Evolutionary conservation across 306 rosid genomes (phyloP).

Genomic region (Dryas drummondii): DNA sequence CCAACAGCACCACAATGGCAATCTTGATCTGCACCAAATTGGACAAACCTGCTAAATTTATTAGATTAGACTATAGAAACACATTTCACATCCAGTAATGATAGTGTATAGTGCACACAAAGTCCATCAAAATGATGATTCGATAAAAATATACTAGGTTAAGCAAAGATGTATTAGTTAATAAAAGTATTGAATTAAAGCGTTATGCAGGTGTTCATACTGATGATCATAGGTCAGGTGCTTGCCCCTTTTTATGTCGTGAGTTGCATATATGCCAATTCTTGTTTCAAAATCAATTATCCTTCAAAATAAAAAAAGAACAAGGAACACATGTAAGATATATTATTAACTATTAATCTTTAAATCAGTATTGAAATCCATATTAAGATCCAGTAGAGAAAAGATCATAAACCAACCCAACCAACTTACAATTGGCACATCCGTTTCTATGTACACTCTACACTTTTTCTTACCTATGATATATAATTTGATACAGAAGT

Average conservation of each 20-base stretch:
- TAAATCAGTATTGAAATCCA: conserved; percentile 5
- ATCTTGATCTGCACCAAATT: conserved; percentile 99
- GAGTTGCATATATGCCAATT: neutral
- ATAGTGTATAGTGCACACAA: neutral
- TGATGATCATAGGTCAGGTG: conserved; percentile 95
- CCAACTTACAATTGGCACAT: neutral
- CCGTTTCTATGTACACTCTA: neutral
- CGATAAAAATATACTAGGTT: neutral
- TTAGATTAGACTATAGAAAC: conserved; percentile 45
- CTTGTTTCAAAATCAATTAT: too few relatives aligned
- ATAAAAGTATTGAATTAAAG: conserved; percentile 23
- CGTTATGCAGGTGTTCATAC: conserved; percentile 53
- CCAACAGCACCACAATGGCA: conserved; percentile 90
- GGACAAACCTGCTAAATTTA: conserved; percentile 84
- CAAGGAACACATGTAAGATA: too few relatives aligned
- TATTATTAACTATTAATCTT: neutral
- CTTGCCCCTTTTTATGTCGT: conserved; percentile 72
- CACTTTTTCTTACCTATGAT: conserved; percentile 10
- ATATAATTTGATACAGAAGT: conserved; percentile 19
- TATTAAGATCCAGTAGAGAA: conserved; percentile 29
- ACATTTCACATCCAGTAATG: neutral
- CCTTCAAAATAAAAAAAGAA: too few relatives aligned
- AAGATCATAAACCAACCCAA: too few relatives aligned
- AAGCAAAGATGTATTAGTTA: neutral
- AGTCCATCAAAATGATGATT: neutral